Base-by-base conservation (phyloP, 345 rosid genomes). In the Mallotus nudiflorus region DNA sequence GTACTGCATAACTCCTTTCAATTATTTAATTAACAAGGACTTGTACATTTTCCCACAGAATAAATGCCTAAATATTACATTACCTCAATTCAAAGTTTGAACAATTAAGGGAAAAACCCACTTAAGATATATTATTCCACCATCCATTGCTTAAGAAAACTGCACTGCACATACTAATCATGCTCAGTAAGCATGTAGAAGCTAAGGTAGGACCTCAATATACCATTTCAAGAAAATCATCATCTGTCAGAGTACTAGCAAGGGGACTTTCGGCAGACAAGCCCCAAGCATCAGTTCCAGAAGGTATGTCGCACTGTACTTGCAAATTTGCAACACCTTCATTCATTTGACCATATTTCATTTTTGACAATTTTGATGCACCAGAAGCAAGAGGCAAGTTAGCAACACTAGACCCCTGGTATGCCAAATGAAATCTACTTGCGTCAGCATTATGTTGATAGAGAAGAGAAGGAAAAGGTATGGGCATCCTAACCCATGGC, bases 181-280 rank as follows among this genome's bases (percentile, higher is more conserved):
- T 42, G 39, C 57, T 69, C 56, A 51, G 18, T 35, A 57, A 53
- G 40, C 40, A 48, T 16, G 24, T 24, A 69, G 16, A 71, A 71
- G 56, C 31, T 62, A 59, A 13, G 56, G 48, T 49, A 59, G 56
- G 73, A 80, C 44, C 68, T 62, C 85, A 66, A 73, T 48, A 27
- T 91, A 94, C 97, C 97, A 91, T 94, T 77, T 88, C 85, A 76
- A 94, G 97, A 80, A 94, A 86, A 86, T 89, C 97, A 67, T 91
- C 96, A 70, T 91, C 94, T 8, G 97, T 91, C 65, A 91, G 82
- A 62, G 82, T 79, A 84, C 88, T 88, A 20, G 90, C 89, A 67
- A 73, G 91, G 70, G 97, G 95, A 78, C 98, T 94, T 62, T 86
- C 96, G 42, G 86, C 79, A 42, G 94, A 83, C 81, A 93, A 69